These are phyloP conservation scores for Hortiboletus flavorubellus DNA, from an alignment of 768 basidiomycete species.

Conservation along the genomic window DNA sequence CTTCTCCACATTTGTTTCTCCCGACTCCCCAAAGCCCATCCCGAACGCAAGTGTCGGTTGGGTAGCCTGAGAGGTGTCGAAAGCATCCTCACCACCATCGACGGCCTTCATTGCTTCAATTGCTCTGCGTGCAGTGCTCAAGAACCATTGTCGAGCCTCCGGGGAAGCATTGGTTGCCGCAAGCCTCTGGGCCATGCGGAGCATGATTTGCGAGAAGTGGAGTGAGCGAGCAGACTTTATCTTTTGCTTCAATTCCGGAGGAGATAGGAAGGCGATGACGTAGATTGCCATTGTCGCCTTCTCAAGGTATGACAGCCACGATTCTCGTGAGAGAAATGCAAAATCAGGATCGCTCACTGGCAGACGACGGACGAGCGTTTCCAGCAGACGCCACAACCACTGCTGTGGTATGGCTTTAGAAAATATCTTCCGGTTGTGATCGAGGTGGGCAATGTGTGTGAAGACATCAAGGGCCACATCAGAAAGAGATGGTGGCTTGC, in stretches of 20 bases:
- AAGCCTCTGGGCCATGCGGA: slow-evolving; percentile 68
- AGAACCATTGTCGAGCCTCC: slow-evolving; percentile 52
- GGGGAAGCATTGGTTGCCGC: slow-evolving; percentile 42
- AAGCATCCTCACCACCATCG: slow-evolving; percentile 71
- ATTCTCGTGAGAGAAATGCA: slow-evolving; percentile 55
- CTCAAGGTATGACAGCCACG: slow-evolving; percentile 78
- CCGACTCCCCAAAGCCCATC: slow-evolving; percentile 80
- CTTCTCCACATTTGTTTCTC: slow-evolving; percentile 60
- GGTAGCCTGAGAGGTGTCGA: slow-evolving; percentile 60
- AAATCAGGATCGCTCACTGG: slow-evolving; percentile 79
- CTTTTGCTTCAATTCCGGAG: slow-evolving; percentile 66
- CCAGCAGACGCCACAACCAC: slow-evolving; percentile 61
- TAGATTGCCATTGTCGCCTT: slow-evolving; percentile 81
- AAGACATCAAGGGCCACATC: slow-evolving; percentile 85
- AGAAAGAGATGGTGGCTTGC: slow-evolving; percentile 56
- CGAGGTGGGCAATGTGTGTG: slow-evolving; percentile 71
- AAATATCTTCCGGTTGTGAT: slow-evolving; percentile 75
- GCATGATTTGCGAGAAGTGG: slow-evolving; percentile 66
- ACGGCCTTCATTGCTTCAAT: slow-evolving; percentile 77
- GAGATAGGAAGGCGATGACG: slow-evolving; percentile 78
- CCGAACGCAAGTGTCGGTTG: slow-evolving; percentile 71
- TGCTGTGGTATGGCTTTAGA: slow-evolving; percentile 54
- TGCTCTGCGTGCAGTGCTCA: slow-evolving; percentile 58
- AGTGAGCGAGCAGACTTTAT: slow-evolving; percentile 65
- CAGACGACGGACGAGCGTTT: slow-evolving; percentile 75